Evolutionary conservation across 2,329 filamentous ascomycete species (phyloP), one percentile per base, ranked within the genome.

Genomic region (Byssoonygena ceratinophila): DNA sequence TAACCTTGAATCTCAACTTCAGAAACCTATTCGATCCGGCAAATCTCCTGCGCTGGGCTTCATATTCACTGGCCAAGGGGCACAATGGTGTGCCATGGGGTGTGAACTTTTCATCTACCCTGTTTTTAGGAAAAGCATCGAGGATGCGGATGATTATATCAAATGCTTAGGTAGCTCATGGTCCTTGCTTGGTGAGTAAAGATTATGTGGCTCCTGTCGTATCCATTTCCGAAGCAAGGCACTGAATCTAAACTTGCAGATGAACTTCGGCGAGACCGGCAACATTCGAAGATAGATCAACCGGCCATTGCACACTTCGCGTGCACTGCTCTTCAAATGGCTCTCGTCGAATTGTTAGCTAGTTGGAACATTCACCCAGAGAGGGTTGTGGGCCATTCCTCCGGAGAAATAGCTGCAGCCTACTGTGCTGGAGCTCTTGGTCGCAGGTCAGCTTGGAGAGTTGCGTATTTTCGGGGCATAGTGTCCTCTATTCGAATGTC

Each of bases 331-430:
- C 12, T 63, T 2, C 61, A 64, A 41, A 46, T 63, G 11, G 54
- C 54, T 4, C 23, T 62, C 16, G 53, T 64, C 2, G 58, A 62
- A 5, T 52, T 62, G 5, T 52, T 64, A 2, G 29, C 43, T 4
- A 45, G 41, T 7, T 59, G 49, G 54, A 53, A 43, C 25, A 43
- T 61, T 11, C 25, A 16, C 4, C 58, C 59, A 14, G 39, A 46
- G 6, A 48, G 45, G 11, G 56, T 58, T 7, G 55, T 60, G 4
- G 63, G 63, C 1, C 63, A 65, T 52, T 62, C 60, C 1, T 57
- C 54, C 31, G 63, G 63, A n/a, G 63, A 65, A 40, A 63, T 65
- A 37, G 58, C 58, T 8, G 60, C 60, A 11, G 60, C 60, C 3
- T 63, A 61, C 44, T 55, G 59, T 16, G 45, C 57, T 8, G 60